A percentile compares a stretch with the other conserved stretches of the same genome.
These are phyloP conservation scores for Cryptosporidium tyzzeri DNA, from an alignment of 169 alveolate genomes.

Conservation along the genomic window DNA sequence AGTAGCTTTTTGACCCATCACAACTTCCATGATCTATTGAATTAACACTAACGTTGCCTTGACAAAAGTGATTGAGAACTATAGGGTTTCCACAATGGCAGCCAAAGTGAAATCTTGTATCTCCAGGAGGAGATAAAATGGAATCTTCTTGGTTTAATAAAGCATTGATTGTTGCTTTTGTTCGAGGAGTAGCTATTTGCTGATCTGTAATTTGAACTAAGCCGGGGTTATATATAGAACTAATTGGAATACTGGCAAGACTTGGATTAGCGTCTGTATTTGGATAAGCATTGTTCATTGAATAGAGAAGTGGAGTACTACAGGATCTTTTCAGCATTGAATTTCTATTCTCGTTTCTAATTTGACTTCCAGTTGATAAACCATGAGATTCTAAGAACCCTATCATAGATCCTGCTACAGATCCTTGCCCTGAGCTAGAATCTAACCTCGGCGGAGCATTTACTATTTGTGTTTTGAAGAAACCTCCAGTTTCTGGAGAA, in stretches of 20 bases:
- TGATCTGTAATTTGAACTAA: not conserved
- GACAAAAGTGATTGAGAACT: not conserved
- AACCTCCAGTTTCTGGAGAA: not conserved
- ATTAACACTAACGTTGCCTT: not conserved
- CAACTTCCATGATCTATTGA: not conserved
- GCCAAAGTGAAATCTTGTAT: constrained; percentile 75
- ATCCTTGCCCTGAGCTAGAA: not conserved
- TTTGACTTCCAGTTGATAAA: not conserved
- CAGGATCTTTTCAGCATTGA: constrained; percentile 57
- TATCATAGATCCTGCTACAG: not conserved
- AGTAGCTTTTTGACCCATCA: constrained; percentile 19
- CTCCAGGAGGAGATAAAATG: constrained; percentile 66
- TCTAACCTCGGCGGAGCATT: not conserved
- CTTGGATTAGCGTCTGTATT: constrained; percentile 26
- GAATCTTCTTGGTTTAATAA: constrained; percentile 61
- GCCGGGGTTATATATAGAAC: not conserved
- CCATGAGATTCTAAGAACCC: not conserved
- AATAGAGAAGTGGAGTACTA: constrained; percentile 62
- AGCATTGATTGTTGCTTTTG: constrained; percentile 68
- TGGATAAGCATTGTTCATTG: constrained; percentile 70
- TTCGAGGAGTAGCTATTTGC: constrained; percentile 58
- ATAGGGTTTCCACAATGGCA: constrained; percentile 55
- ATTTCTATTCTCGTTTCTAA: not conserved
- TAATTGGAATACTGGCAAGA: not conserved
- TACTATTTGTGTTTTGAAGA: constrained; percentile 3